Base-by-base conservation (phyloP, 805 yeast species). In the Pichia thaimueangensis region DNA sequence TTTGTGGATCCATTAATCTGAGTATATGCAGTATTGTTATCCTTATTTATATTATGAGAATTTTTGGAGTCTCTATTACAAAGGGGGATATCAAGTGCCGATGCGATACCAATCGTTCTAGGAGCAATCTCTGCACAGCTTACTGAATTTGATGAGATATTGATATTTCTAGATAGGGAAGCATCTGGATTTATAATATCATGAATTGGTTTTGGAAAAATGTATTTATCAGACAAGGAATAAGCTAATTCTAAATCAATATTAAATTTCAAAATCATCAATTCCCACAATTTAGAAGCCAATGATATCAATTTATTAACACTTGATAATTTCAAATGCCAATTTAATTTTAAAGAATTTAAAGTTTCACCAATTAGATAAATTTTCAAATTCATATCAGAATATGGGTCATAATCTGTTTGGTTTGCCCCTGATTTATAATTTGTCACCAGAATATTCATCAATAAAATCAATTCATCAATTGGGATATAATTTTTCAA, bases 401-500 rank as follows among this genome's bases (percentile, higher is more conserved):
- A 24, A 5, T 33, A 30, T 11, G 24, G 19, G 19, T 38, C 37
- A 42, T 54, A 53, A 31, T 55, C 45, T 10, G 32, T 30, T 24
- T 54, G 58, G 8, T 19, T 25, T 13, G 64, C 43, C 2, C 54
- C 55, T 15, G 30, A 19, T 44, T 71, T 71, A 54, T 76, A 63
- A 53, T 77, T 79, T 7, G 76, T 71, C 2, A 74, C 68, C 38
- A 78, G 64, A 25, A 77, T 73, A 12, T 75, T 71, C 49, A 74
- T 63, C 45, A 76, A 59, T 41, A 77, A 55, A 12, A 76, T 71
- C 13, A 78, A 67, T 7, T 80, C 75, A 56, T 78, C 82, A 39
- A 77, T 63, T 3, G 84, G 84, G 37, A 78, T 69, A n/a, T 76
- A 74, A 35, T 80, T 64, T 52, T 77, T 71, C 37, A 77, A 67